Percentiles rank a stretch among this genome's conserved stretches.
Evolutionary conservation across 2,329 filamentous ascomycete genomes (phyloP).

Genomic region (Taxawa tesnikishii): DNA sequence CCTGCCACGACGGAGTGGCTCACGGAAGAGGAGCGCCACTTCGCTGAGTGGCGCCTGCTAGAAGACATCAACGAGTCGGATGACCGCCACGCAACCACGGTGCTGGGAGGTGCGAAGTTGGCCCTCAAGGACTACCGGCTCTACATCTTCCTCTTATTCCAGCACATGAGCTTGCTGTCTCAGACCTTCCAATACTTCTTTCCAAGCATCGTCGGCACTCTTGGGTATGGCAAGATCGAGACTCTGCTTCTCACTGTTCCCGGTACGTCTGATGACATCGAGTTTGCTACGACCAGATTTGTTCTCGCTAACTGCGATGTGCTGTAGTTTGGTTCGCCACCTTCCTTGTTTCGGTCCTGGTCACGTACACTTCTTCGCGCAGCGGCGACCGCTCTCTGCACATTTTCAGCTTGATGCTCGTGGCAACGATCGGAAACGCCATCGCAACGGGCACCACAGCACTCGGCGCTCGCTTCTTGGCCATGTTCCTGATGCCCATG

Average conservation of each 20-base stretch:
- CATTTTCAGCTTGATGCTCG: constrained; percentile 39
- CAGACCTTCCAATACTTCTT: constrained; percentile 56
- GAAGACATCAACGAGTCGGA: constrained; percentile 36
- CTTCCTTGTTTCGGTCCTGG: constrained; percentile 40
- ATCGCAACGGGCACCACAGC: constrained; percentile 41
- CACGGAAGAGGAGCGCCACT: constrained; percentile 5
- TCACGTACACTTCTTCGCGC: constrained; percentile 43
- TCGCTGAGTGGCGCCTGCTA: constrained; percentile 35
- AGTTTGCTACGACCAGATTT: constrained; percentile 2
- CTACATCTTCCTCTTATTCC: constrained; percentile 42
- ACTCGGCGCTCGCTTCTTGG: constrained; percentile 44
- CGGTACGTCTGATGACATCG: constrained; percentile 3
- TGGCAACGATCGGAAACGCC: constrained; percentile 42
- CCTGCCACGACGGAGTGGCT: constrained; percentile 5
- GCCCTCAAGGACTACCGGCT: constrained; percentile 37
- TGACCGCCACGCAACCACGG: constrained; percentile 23
- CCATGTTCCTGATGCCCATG: constrained; percentile 53
- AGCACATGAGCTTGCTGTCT: constrained; percentile 39
- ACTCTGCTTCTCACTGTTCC: constrained; percentile 45
- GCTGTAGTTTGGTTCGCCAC: constrained; percentile 48
- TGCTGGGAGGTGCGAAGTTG: constrained; percentile 33
- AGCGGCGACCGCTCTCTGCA: constrained; percentile 45
- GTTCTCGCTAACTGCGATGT: constrained; percentile 21
- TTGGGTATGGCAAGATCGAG: constrained; percentile 43
- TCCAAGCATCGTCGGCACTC: constrained; percentile 48